Evolutionary conservation across 352 stramenopile species (phyloP), one percentile per base, ranked within the genome.

Genomic region (Pseudoperonospora humuli): DNA sequence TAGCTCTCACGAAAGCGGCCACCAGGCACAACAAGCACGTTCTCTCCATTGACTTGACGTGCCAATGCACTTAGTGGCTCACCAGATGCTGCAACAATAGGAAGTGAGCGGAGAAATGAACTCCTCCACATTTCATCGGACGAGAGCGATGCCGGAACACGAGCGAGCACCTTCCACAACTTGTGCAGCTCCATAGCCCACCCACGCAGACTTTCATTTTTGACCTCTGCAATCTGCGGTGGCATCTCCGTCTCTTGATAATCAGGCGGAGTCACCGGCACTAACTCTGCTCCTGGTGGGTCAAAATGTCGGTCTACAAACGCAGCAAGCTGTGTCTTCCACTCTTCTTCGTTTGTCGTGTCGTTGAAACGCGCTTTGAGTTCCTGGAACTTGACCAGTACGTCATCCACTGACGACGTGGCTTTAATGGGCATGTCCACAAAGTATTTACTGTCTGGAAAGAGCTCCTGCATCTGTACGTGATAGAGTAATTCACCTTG

Each of bases 1-100:
- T 96, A 97, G 21, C 63, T 84, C 58, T 97, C 88, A 4, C 86
- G 77, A 56, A 96, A 96, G 21, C 87, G 72, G 1, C 83, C 87
- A n/a, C 86, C 87, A 7, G 84, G 86, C 0, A 95, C 70, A 14
- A 96, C 72, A 21, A 96, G 52, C 23, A 89, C 61, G 23, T 83
- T 75, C 14, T 64, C 37, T 4, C 44, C 50, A 35, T 56, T 48
- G 7, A 57, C 52, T n/a, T 53, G 37, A 37, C 50, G 55, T 9
- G 37, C n/a, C 8, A 57, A 17, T 33, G 28, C 20, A 19, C 26
- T 39, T 31, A 38, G 37, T n/a, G 44, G n/a, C 5, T 44, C 45
- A 13, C 19, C 14, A 8, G 50, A 36, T 24, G 41, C 36, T 37
- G 28, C 7, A 35, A 17, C 15, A 45, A 64, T 33, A 18, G 49